Conservation (phyloP, 2,329 filamentous ascomycete species). For the Neonectria neomacrospora region DNA sequence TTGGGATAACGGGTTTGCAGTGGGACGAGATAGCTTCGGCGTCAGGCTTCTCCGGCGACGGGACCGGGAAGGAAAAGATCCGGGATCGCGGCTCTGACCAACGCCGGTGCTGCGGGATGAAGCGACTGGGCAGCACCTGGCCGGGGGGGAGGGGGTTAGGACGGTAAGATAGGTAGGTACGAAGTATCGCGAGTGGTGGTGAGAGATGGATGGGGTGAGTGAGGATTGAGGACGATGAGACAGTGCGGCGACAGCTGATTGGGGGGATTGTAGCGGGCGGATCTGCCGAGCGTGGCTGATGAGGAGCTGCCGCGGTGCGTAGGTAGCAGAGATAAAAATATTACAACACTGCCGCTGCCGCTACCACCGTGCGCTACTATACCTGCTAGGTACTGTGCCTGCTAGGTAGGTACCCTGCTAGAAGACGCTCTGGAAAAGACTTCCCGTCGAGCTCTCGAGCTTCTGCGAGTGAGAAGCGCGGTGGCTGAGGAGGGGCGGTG, state of each 20-base stretch:
- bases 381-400: neutral
- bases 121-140: neutral
- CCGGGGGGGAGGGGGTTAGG: neutral
- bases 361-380: neutral
- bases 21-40: neutral
- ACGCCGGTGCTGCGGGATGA: constrained; percentile 2
- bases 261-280: constrained; percentile 14
- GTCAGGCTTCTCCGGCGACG: neutral
- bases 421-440: neutral
- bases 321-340: constrained; percentile 11
- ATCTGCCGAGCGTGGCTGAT: constrained; percentile 19
- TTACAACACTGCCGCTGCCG: constrained; percentile 2
- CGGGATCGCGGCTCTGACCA: constrained; percentile 8
- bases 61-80: constrained; percentile 12
- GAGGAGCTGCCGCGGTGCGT: neutral
- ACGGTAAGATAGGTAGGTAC: neutral
- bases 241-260: constrained; percentile 8
- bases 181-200: constrained; percentile 3
- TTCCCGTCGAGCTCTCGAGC: neutral
- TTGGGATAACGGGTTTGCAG: neutral
- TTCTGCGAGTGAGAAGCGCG: neutral
- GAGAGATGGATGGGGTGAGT: constrained; percentile 7
- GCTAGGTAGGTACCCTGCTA: neutral
- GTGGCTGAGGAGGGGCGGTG: neutral
- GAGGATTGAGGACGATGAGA: constrained; percentile 11